A percentile compares a stretch with the other conserved stretches of the same genome.
phyloP scores from a whole-genome alignment of 1,139 yeast genomes.

The Suhomyces maxii region DNA sequence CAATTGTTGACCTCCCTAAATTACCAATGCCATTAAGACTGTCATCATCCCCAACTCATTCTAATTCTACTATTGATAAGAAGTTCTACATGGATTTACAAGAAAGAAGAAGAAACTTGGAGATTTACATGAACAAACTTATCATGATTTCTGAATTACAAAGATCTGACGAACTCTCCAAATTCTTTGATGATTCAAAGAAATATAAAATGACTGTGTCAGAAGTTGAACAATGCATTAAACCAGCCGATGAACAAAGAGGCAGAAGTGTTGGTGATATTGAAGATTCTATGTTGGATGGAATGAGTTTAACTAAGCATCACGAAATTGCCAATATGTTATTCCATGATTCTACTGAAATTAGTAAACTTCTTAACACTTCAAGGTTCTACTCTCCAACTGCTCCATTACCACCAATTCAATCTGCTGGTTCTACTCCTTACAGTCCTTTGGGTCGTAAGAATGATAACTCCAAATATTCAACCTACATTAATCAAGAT shows the following conservation, averaged over 20 bases:
- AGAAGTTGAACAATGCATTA: slow-evolving; percentile 1
- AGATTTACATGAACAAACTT: slow-evolving; percentile 13
- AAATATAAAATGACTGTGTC: slow-evolving; percentile 5
- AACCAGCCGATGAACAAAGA: neutral
- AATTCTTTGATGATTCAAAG: slow-evolving; percentile 9
- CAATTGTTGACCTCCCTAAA: slow-evolving; percentile 9
- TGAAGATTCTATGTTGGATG: slow-evolving; percentile 1
- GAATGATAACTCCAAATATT: slow-evolving; percentile 12
- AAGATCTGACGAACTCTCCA: slow-evolving; percentile 7
- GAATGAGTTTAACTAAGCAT: slow-evolving; percentile 2
- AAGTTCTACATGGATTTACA: slow-evolving; percentile 12
- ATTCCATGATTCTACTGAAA: slow-evolving; percentile 25
- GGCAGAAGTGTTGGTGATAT: neutral
- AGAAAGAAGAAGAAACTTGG: slow-evolving; percentile 14
- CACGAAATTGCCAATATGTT: slow-evolving; percentile 25
- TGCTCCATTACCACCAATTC: slow-evolving; percentile 29
- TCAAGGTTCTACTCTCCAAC: slow-evolving; percentile 25
- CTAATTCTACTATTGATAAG: slow-evolving; percentile 10
- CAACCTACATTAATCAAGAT: slow-evolving; percentile 14
- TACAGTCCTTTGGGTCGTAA: slow-evolving; percentile 3
- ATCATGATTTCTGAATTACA: slow-evolving; percentile 7
- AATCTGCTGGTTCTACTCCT: slow-evolving; percentile 2
- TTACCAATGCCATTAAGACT: slow-evolving; percentile 16
- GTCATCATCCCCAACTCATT: slow-evolving; percentile 8
- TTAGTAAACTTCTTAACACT: slow-evolving; percentile 17